phyloP scores from a whole-genome alignment of 2,329 filamentous ascomycete genomes.

The Monilinia aucupariae region DNA sequence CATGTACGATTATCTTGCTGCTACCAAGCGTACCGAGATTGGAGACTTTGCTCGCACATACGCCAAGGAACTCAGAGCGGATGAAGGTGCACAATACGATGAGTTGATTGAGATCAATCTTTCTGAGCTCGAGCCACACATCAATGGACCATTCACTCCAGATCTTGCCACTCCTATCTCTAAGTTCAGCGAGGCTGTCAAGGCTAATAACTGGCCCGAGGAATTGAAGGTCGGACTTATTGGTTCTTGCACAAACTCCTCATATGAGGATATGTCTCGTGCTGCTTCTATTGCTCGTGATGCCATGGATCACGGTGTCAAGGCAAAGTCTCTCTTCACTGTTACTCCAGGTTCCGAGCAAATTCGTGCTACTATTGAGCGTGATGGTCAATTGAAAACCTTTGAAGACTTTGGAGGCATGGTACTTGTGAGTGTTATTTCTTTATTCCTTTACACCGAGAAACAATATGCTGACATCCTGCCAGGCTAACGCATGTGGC shows the following conservation, averaged over 20 bases:
- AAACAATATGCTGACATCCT: background rate
- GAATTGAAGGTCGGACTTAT: constrained; percentile 96
- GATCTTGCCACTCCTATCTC: constrained; percentile 97
- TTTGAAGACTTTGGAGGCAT: constrained; percentile 95
- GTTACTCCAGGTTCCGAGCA: constrained; percentile 97
- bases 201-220: constrained; percentile 92
- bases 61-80: constrained; percentile 77
- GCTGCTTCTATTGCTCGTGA: constrained; percentile 87
- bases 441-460: background rate
- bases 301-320: constrained; percentile 85
- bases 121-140: constrained; percentile 88
- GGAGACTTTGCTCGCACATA: constrained; percentile 85
- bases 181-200: constrained; percentile 92
- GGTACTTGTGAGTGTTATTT: constrained; percentile 50
- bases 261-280: constrained; percentile 85
- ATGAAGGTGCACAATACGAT: constrained; percentile 91
- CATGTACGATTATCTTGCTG: constrained; percentile 92
- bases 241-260: constrained; percentile 94
- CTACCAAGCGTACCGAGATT: constrained; percentile 86
- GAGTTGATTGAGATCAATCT: constrained; percentile 95
- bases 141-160: constrained; percentile 98
- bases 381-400: constrained; percentile 82
- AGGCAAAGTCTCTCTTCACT: constrained; percentile 88
- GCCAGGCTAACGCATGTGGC: constrained; percentile 84
- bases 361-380: constrained; percentile 80